Percentiles rank a stretch among this genome's conserved stretches.
Evolutionary conservation across 73 alveolate species (phyloP).

Genomic region (Paramecium pentaurelia): DNA sequence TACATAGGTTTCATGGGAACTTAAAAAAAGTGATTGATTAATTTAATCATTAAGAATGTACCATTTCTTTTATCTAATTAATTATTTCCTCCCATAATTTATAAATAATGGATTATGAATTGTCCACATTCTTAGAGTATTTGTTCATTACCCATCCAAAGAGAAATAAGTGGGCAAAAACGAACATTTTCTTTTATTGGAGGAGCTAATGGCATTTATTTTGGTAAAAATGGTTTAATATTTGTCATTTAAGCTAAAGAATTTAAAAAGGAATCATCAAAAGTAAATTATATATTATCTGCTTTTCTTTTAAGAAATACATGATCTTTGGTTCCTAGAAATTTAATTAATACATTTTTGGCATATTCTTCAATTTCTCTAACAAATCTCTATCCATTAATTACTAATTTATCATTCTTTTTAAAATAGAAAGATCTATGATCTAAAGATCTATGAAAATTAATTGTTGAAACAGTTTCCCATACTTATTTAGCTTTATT

Average conservation of each 20-base stretch:
- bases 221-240: conserved; percentile 6
- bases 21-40: background rate
- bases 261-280: background rate
- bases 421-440: conserved; percentile 69
- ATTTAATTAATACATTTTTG: background rate
- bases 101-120: background rate
- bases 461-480: conserved; percentile 59
- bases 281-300: background rate
- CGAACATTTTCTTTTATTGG: background rate
- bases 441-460: conserved; percentile 64
- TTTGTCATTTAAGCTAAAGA: conserved; percentile 29
- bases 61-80: background rate
- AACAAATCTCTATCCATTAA: conserved; percentile 26
- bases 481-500: conserved; percentile 49
- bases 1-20: background rate
- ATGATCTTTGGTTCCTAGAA: background rate
- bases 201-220: background rate
- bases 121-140: conserved; percentile 9
- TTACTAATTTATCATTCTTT: conserved; percentile 55
- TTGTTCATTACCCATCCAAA: background rate
- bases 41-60: background rate
- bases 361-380: conserved; percentile 44
- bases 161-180: background rate
- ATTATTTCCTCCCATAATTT: conserved; percentile 34
- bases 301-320: conserved; percentile 12